Evolutionary conservation across 495 filamentous ascomycete genomes (phyloP), one percentile per base, ranked within the genome.

Genomic region (Cairneyella variabilis): DNA sequence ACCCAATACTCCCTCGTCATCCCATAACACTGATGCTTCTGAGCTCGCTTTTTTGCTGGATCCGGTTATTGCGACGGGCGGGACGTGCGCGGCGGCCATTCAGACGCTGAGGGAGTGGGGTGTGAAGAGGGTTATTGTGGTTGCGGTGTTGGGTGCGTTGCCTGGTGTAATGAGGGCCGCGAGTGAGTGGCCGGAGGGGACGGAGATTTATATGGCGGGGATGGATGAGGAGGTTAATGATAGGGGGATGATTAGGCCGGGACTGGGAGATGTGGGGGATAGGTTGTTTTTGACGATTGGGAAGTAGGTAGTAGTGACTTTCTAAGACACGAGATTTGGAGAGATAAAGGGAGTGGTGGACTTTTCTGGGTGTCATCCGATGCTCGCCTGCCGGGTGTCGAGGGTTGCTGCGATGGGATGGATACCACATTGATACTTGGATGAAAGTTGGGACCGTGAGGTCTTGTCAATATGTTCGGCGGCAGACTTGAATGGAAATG

Each of bases 1-100:
- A 59, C 25, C 62, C 51, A 61, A 66, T 44, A 67, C 80, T 2
- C 63, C 68, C 45, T 58, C 67, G 48, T 53, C 49, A 37, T 70
- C 74, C 41, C 67, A 65, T 3, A 74, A 77, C 9, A 66, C 72
- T 11, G 72, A 73, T 1, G 66, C 67, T 11, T 68, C 74, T 10
- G 76, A 80, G 22, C 73, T 95, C 8, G 90, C 90, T 20, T 82
- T 97, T 60, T 75, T 97, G 16, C 76, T 96, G 1, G 92, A 97
- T 68, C 92, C 92, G 2, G 81, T 97, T 53, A 93, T 97, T 64
- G 92, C 92, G 2, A 97, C 92, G 0, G 92, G 92, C 6, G 90
- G 88, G 0, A 97, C 92, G 0, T 85, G 88, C 39, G 86, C 82
- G 18, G 91, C 92, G 0, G 92, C 92, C 4, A 95, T 97, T 60